Base-by-base conservation (phyloP, 2,329 filamentous ascomycete species). In the Fusarium bulbicola region DNA sequence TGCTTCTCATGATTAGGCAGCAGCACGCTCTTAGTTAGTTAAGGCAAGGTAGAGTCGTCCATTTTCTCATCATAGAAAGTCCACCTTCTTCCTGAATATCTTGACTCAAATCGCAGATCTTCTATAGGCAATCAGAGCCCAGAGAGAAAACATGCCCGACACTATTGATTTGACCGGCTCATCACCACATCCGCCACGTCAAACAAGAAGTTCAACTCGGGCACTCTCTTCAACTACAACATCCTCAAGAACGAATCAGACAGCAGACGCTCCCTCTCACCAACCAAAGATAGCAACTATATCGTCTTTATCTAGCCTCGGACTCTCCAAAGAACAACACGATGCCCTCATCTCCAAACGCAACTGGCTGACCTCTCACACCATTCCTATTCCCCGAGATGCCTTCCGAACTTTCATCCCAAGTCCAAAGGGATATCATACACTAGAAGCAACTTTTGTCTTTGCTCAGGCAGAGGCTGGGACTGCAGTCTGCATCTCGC, bases 381-480 rank as follows among this genome's bases (percentile, higher is more conserved):
- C 70, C 4, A 20, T 78, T 32, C 20, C 67, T 16, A 64, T 75
- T 7, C 70, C 74, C 5, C 37, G 50, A 9, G 66, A 67, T 43
- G 57, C 74, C 20, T 28, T 49, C 24, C 37, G 18, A 28, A 37
- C 58, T 24, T n/a, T 58, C 20, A 21, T 14, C 49, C 28, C 60
- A 12, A 59, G 53, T 13, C 50, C 66, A 68, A 32, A 39, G 13
- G 47, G 42, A 20, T 66, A 58, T 13, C 21, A 36, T 7, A 66
- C 72, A 8, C 54, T 71, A 14, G 64, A 49, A 12, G 77, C 80
- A 39, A 82, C 82, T 9, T 79, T 87, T 10, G 82, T 88, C 30
- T 88, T 88, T 68, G 84, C 84, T 0, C 85, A 86, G 66, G 77
- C 84, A 32, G 83, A 86, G 68, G 86, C 86, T 10, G 85, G 86